Percentiles rank a stretch among this genome's conserved stretches.
Evolutionary conservation across 2,329 filamentous ascomycete genomes (phyloP).

Genomic region (Aspergillus sp.): DNA sequence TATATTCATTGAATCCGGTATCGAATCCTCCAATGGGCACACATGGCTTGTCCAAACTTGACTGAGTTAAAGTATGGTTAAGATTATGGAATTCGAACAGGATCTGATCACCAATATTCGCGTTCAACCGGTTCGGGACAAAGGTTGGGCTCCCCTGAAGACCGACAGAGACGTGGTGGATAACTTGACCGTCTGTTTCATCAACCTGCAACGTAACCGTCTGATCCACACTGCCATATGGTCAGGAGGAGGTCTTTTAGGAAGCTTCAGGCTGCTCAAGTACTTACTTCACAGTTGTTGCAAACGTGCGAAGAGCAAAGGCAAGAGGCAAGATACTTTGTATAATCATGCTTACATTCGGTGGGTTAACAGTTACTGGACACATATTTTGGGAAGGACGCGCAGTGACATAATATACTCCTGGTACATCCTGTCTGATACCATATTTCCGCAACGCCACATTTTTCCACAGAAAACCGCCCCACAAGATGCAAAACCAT

Average conservation of each 20-base stretch:
- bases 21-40: constrained; percentile 5
- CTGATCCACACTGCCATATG: background rate
- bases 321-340: background rate
- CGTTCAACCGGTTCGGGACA: constrained; percentile 10
- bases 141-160: background rate
- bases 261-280: background rate
- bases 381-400: no score
- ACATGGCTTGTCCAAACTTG: constrained; percentile 15
- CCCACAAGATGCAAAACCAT: background rate
- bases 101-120: constrained; percentile 21
- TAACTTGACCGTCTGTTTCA: background rate
- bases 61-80: constrained; percentile 18
- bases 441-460: background rate
- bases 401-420: background rate
- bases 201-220: background rate
- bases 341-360: background rate
- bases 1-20: constrained; percentile 12
- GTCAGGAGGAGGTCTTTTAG: background rate
- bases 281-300: background rate
- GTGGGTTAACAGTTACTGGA: no score
- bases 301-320: background rate
- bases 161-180: background rate
- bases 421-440: background rate
- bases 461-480: background rate
- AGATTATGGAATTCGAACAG: constrained; percentile 14